These are phyloP conservation scores for Sutorius eximius DNA, from an alignment of 1,284 basidiomycete species.

Conservation along the genomic window DNA sequence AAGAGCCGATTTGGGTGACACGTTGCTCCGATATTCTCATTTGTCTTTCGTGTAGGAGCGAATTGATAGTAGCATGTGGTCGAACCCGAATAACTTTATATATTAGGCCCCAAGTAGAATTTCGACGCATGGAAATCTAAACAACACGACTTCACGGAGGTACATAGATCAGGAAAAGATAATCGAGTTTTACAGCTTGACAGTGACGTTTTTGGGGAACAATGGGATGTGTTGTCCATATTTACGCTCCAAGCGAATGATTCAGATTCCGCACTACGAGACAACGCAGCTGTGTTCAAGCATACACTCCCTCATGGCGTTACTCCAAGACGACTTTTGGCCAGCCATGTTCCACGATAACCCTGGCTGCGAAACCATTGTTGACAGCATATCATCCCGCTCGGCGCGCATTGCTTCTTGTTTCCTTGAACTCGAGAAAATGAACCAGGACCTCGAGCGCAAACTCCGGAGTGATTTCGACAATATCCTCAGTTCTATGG, in stretches of 20 bases:
- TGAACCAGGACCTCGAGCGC: too few relatives aligned
- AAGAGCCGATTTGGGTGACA: conserved; percentile 45
- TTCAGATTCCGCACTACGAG: neutral
- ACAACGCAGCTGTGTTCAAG: too few relatives aligned
- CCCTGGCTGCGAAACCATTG: neutral
- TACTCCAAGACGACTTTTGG: conserved; percentile 3
- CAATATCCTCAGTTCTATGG: too few relatives aligned
- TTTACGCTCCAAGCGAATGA: too few relatives aligned
- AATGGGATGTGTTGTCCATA: neutral
- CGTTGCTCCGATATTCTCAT: neutral
- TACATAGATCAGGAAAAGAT: too few relatives aligned
- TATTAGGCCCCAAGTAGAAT: too few relatives aligned
- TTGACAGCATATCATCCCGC: neutral
- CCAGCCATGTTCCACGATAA: neutral
- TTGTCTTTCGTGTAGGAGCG: neutral
- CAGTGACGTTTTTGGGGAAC: conserved; percentile 2
- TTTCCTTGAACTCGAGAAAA: conserved; percentile 7
- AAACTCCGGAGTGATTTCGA: too few relatives aligned
- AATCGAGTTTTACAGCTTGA: too few relatives aligned
- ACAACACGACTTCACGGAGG: too few relatives aligned
- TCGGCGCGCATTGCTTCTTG: conserved; percentile 1
- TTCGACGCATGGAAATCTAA: too few relatives aligned
- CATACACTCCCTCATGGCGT: neutral
- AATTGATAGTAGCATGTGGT: neutral
- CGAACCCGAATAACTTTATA: too few relatives aligned